Conservation (phyloP, 495 filamentous ascomycete genomes). For the Daldinia bambusicola region DNA sequence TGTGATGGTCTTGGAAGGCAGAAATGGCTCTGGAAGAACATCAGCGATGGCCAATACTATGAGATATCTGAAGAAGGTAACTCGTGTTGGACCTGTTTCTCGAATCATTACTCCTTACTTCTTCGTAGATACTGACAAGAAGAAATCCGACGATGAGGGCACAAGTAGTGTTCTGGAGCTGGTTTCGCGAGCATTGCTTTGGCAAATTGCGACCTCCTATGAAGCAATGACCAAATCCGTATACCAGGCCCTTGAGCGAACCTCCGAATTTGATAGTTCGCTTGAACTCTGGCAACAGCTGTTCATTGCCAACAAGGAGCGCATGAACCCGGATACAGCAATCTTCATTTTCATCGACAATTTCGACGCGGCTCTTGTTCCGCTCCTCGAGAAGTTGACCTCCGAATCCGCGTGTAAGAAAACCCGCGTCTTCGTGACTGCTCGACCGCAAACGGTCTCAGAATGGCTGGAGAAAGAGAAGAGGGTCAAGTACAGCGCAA, state of each 20-base stretch:
- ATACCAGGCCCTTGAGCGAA: constrained; percentile 46
- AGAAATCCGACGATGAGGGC: constrained; percentile 45
- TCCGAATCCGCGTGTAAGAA: constrained; percentile 31
- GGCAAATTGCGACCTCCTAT: constrained; percentile 53
- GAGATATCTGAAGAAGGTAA: constrained; percentile 46
- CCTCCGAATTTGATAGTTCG: constrained; percentile 45
- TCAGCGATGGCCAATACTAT: constrained; percentile 53
- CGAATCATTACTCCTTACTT: constrained; percentile 51
- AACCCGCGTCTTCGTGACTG: constrained; percentile 43
- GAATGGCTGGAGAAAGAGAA: constrained; percentile 22
- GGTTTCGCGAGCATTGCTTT: constrained; percentile 49
- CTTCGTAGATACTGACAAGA: constrained; percentile 54
- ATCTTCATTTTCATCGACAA: constrained; percentile 55
- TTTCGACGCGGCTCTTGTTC: constrained; percentile 41
- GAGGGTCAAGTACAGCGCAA: constrained; percentile 20
- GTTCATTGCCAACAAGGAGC: constrained; percentile 51
- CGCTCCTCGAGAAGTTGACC: constrained; percentile 45
- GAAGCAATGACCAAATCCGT: constrained; percentile 53
- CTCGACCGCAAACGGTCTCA: constrained; percentile 22
- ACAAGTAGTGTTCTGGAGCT: constrained; percentile 30
- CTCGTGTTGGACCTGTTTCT: constrained; percentile 45
- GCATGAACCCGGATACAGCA: constrained; percentile 47
- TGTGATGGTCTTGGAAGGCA: constrained; percentile 48
- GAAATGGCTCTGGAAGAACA: constrained; percentile 53
- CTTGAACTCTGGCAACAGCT: constrained; percentile 47